These are phyloP conservation scores for Euphorbia peplus DNA, from an alignment of 345 rosid genomes.

Conservation along the genomic window DNA sequence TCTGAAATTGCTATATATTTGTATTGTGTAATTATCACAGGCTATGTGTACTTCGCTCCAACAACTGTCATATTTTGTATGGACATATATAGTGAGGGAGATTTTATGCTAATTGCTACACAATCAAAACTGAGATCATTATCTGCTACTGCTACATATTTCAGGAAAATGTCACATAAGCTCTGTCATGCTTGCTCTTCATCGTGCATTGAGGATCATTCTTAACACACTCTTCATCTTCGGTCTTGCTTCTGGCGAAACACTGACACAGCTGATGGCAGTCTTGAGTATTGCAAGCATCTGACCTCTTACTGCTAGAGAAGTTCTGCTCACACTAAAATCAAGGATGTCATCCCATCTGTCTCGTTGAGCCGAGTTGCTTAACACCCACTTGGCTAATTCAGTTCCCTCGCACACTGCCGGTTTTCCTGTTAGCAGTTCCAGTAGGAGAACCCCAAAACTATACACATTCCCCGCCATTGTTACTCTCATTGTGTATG, in stretches of 20 bases:
- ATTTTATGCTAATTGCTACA: background rate
- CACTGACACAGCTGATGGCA: constrained; percentile 68
- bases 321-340: constrained; percentile 55
- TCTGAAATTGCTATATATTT: background rate
- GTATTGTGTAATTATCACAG: background rate
- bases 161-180: background rate
- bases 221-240: constrained; percentile 74
- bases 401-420: constrained; percentile 71
- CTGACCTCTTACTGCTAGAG: constrained; percentile 51
- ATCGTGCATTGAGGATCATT: constrained; percentile 65
- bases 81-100: background rate
- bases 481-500: constrained; percentile 89
- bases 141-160: constrained; percentile 11
- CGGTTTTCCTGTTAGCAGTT: constrained; percentile 73
- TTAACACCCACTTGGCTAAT: constrained; percentile 73
- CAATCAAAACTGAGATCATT: background rate
- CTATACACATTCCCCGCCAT: constrained; percentile 78
- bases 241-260: constrained; percentile 67
- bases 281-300: constrained; percentile 69
- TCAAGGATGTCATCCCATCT: constrained; percentile 66
- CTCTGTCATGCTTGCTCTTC: constrained; percentile 9
- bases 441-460: constrained; percentile 74
- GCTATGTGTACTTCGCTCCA: constrained; percentile 8
- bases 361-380: constrained; percentile 41
- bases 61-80: background rate